phyloP scores from a whole-genome alignment of 306 rosid species.

The Glycine soja region DNA sequence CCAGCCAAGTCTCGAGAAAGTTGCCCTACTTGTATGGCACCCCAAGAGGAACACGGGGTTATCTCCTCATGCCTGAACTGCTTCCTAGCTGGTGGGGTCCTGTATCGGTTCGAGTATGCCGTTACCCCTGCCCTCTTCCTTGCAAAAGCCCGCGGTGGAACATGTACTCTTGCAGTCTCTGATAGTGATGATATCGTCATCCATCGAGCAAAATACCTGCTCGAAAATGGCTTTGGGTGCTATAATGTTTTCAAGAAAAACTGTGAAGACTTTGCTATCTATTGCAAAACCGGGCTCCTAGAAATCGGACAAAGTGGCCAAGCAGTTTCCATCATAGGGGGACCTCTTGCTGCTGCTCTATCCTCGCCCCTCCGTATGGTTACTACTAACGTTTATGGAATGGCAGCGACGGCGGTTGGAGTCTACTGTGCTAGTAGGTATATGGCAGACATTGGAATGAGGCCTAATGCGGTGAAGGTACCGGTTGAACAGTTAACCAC shows the following conservation, averaged over 20 bases:
- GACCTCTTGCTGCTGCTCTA: conserved; percentile 86
- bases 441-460: conserved; percentile 82
- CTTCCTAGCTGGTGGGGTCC: conserved; percentile 84
- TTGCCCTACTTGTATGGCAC: conserved; percentile 65
- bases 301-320: conserved; percentile 91
- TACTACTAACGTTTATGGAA: conserved; percentile 79
- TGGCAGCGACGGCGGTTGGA: conserved; percentile 73
- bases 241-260: conserved; percentile 86
- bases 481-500: conserved; percentile 82
- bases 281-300: conserved; percentile 91
- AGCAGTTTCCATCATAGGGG: conserved; percentile 83
- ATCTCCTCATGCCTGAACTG: conserved; percentile 82
- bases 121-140: conserved; percentile 78
- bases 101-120: conserved; percentile 84
- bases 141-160: conserved; percentile 93
- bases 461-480: conserved; percentile 77
- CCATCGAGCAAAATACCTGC: conserved; percentile 79
- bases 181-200: conserved; percentile 68
- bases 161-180: conserved; percentile 85
- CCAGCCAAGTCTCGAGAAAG: conserved; percentile 58
- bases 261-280: conserved; percentile 93
- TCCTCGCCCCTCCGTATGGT: conserved; percentile 75
- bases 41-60: conserved; percentile 66
- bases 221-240: conserved; percentile 86
- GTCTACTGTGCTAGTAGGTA: conserved; percentile 91